Evolutionary conservation across 176 grass and related monocot species (phyloP).

Genomic region (Urochloa ruziziensis): DNA sequence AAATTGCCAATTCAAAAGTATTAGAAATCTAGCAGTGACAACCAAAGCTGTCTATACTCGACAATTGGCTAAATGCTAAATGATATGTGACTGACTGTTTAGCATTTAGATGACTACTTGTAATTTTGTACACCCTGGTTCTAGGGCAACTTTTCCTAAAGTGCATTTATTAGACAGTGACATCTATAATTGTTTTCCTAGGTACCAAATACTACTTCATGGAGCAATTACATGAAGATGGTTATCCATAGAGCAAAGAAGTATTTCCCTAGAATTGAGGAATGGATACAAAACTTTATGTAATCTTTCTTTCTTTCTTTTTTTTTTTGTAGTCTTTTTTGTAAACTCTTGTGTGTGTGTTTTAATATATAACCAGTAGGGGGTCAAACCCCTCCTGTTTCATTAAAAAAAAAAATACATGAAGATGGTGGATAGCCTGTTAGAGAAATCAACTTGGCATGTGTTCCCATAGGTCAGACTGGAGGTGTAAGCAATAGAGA

Average conservation of each 20-base stretch:
- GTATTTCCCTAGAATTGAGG: no score
- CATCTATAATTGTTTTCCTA: not conserved
- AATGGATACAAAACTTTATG: no score
- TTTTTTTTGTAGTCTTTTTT: no score
- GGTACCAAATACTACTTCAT: not conserved
- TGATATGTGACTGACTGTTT: not conserved
- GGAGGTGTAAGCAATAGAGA: no score
- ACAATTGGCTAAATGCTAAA: not conserved
- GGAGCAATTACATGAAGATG: not conserved
- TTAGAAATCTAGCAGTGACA: not conserved
- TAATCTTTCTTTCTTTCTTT: no score
- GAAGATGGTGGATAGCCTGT: not conserved
- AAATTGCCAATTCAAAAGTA: not conserved
- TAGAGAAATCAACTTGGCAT: not conserved
- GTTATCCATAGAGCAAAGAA: no score
- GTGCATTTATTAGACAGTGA: not conserved
- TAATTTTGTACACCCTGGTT: not conserved
- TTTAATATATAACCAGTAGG: no score
- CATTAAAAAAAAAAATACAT: no score
- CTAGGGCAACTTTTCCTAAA: not conserved
- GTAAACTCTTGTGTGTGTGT: no score
- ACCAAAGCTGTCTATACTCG: not conserved
- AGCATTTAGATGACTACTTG: not conserved
- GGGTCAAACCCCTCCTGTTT: no score
- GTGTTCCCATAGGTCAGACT: not conserved